These are phyloP conservation scores for Phalaenopsis hybrid DNA, from an alignment of 116 monocot species.

Conservation along the genomic window DNA sequence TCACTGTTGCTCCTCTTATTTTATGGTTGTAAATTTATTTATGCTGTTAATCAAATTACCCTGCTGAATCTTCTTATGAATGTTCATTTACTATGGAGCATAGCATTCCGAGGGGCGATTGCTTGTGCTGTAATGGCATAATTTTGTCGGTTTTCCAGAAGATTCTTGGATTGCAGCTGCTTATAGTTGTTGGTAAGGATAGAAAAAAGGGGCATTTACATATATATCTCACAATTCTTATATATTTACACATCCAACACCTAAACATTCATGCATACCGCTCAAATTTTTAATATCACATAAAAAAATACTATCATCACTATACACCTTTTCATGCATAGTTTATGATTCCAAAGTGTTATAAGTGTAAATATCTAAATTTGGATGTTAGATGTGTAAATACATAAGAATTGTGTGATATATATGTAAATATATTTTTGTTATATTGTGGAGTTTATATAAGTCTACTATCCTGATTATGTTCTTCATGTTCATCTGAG, in stretches of 20 bases:
- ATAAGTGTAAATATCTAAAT: too few species aligned
- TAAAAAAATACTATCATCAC: too few species aligned
- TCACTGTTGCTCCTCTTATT: neutral
- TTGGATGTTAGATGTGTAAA: too few species aligned
- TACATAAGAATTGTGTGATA: too few species aligned
- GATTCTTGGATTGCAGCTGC: slow-evolving; percentile 44
- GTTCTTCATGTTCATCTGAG: slow-evolving; percentile 5
- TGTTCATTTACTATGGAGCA: slow-evolving; percentile 22
- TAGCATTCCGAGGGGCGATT: slow-evolving; percentile 17
- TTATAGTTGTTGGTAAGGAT: slow-evolving; percentile 60
- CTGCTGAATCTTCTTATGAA: slow-evolving; percentile 5
- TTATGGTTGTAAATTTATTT: neutral
- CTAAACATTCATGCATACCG: too few species aligned
- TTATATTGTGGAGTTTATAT: neutral
- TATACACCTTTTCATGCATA: too few species aligned
- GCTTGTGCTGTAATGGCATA: neutral
- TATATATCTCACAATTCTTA: too few species aligned
- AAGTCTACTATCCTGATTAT: slow-evolving; percentile 2
- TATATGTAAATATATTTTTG: neutral
- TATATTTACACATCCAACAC: too few species aligned
- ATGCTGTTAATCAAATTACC: neutral
- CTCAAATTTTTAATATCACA: too few species aligned
- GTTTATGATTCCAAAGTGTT: too few species aligned
- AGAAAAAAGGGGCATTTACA: slow-evolving; percentile 6
- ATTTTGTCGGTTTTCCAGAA: slow-evolving; percentile 38